A percentile compares a stretch with the other conserved stretches of the same genome.
Conservation (phyloP, 2,329 filamentous ascomycete genomes). For the Fusarium pininemorale region DNA sequence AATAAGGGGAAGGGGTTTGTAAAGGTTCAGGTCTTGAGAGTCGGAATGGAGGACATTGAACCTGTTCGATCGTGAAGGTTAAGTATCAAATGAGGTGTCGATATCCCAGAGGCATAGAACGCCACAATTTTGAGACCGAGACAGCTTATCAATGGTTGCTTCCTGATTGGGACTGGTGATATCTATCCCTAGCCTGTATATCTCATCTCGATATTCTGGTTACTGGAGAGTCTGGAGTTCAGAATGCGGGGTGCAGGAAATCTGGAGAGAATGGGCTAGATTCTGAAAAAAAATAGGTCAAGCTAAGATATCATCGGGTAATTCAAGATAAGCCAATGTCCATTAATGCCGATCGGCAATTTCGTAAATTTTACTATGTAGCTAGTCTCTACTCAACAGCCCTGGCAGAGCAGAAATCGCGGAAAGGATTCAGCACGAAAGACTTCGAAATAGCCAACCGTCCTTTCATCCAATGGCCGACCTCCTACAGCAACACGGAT, state of each 20-base stretch:
- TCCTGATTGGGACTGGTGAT: neutral
- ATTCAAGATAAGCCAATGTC: neutral
- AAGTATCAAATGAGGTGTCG: neutral
- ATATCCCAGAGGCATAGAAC: neutral
- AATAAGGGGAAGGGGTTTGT: fast-evolving
- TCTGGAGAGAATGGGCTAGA: neutral
- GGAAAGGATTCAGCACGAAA: neutral
- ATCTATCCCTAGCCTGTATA: neutral
- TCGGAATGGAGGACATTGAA: neutral
- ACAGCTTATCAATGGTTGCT: neutral
- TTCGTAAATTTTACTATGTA: no score
- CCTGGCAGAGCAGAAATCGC: neutral
- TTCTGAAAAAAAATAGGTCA: neutral
- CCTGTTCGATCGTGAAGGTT: neutral
- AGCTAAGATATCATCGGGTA: neutral
- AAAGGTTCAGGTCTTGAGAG: fast-evolving
- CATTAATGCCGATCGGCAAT: neutral
- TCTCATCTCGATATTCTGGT: neutral
- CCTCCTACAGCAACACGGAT: neutral
- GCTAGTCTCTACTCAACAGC: neutral
- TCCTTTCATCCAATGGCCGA: neutral
- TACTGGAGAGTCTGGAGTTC: neutral
- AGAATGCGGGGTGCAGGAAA: neutral
- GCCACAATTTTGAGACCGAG: neutral
- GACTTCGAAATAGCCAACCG: neutral